These are phyloP conservation scores for Pulveroboletus sp. DNA, from an alignment of 768 basidiomycete genomes.

Conservation along the genomic window DNA sequence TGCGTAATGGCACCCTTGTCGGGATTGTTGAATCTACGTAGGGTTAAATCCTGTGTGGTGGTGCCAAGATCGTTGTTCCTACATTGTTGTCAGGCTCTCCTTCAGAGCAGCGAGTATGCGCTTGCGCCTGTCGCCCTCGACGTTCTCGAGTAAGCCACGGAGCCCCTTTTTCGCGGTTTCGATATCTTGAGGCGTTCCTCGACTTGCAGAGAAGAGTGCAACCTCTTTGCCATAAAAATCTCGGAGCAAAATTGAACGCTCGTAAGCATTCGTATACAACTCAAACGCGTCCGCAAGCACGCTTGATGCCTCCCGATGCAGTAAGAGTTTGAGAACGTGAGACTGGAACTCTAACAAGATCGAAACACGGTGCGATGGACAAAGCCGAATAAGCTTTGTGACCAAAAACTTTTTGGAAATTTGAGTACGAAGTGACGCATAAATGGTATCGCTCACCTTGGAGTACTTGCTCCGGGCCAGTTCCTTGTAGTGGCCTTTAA, in stretches of 20 bases:
- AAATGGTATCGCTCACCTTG: constrained; percentile 52
- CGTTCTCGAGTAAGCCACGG: constrained; percentile 61
- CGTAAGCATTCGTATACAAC: constrained; percentile 81
- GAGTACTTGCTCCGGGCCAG: constrained; percentile 88
- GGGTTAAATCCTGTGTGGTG: background rate
- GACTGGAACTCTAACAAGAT: constrained; percentile 81
- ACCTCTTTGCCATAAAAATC: constrained; percentile 94
- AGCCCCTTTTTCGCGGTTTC: constrained; percentile 66
- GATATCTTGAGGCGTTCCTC: constrained; percentile 59
- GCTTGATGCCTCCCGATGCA: constrained; percentile 81
- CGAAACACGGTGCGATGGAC: constrained; percentile 68
- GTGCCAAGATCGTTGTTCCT: constrained; percentile 23
- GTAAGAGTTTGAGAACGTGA: constrained; percentile 69
- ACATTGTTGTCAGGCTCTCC: constrained; percentile 77
- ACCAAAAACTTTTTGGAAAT: constrained; percentile 61
- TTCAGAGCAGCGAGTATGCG: constrained; percentile 68
- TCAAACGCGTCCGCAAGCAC: constrained; percentile 89
- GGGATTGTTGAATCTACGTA: constrained; percentile 80
- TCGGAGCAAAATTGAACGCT: constrained; percentile 73
- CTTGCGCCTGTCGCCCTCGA: constrained; percentile 60
- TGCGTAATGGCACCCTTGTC: constrained; percentile 89
- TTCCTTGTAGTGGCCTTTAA: constrained; percentile 76
- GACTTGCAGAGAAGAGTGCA: constrained; percentile 58
- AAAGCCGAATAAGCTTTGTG: constrained; percentile 72
- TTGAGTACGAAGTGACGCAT: background rate